Conservation (phyloP, 176 grass and related monocot species). For the Musa troglodytarum region DNA sequence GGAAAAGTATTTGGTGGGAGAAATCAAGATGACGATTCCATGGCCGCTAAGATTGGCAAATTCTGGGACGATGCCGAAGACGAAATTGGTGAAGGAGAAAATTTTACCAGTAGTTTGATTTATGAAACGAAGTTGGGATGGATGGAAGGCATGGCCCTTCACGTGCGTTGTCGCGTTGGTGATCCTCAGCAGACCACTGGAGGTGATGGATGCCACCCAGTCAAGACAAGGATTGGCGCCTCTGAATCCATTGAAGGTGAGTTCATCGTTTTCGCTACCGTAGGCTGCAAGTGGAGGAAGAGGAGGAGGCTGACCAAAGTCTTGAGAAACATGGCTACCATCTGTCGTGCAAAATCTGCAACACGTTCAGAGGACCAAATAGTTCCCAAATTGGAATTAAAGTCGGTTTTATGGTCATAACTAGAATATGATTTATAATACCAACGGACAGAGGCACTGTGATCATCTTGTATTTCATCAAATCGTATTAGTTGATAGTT, state of each 20-base stretch:
- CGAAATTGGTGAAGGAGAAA: conserved; percentile 10
- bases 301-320: neutral
- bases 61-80: neutral
- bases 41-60: neutral
- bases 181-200: conserved; percentile 22
- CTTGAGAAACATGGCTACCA: too few relatives aligned
- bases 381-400: too few relatives aligned
- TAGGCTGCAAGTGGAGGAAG: neutral
- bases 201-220: conserved; percentile 11
- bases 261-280: neutral
- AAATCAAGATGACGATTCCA: conserved; percentile 24
- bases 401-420: too few relatives aligned
- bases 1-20: conserved; percentile 6
- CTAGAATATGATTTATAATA: too few relatives aligned
- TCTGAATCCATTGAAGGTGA: conserved; percentile 28
- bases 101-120: conserved; percentile 1
- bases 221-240: conserved; percentile 20
- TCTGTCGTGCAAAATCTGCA: too few relatives aligned
- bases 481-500: too few relatives aligned
- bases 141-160: conserved; percentile 26
- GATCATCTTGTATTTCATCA: too few relatives aligned
- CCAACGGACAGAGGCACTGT: too few relatives aligned
- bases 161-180: conserved; percentile 12
- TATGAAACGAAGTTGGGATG: conserved; percentile 14
- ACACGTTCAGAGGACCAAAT: too few relatives aligned